A percentile compares a stretch with the other conserved stretches of the same genome.
Evolutionary conservation across 176 grass and related monocot species (phyloP).

Genomic region (Phoenix roebelenii): DNA sequence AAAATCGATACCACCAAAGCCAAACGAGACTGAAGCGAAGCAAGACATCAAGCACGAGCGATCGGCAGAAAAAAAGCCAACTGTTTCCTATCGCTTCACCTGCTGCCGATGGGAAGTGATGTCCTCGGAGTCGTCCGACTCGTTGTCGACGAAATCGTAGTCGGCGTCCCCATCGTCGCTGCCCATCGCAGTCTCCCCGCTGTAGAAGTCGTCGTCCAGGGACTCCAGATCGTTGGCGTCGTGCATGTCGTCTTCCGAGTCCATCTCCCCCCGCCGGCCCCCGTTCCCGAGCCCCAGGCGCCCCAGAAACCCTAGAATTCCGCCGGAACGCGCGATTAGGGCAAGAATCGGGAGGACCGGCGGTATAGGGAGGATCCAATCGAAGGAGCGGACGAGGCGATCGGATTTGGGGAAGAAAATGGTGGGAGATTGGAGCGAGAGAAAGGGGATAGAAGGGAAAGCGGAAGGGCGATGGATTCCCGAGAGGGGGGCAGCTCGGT

Average conservation of each 20-base stretch:
- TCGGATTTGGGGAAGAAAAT: conserved; percentile 2
- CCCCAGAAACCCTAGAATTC: conserved; percentile 22
- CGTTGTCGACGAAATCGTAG: conserved; percentile 94
- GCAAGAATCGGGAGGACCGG: conserved; percentile 56
- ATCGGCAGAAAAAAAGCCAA: conserved; percentile 11
- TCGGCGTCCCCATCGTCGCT: conserved; percentile 86
- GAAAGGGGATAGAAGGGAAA: conserved; percentile 9
- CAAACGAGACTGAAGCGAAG: too few species aligned
- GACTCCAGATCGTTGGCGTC: conserved; percentile 63
- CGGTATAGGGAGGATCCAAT: conserved; percentile 39
- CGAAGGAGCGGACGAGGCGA: conserved; percentile 15
- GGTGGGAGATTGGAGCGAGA: conserved; percentile 12
- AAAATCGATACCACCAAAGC: not conserved
- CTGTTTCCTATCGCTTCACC: conserved; percentile 24
- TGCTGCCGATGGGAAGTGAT: conserved; percentile 62
- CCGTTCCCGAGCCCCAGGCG: conserved; percentile 37
- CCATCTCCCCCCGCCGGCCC: conserved; percentile 30
- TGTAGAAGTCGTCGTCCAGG: conserved; percentile 75
- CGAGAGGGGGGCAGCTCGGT: conserved; percentile 16
- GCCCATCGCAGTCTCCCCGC: conserved; percentile 59
- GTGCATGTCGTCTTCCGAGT: conserved; percentile 97
- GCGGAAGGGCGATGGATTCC: conserved; percentile 1
- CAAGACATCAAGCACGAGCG: conserved; percentile 9
- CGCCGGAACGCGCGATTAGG: not conserved
- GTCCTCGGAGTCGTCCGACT: conserved; percentile 71